Evolutionary conservation across 139 green algal genomes (phyloP).

Genomic region (Choricystis sp.): DNA sequence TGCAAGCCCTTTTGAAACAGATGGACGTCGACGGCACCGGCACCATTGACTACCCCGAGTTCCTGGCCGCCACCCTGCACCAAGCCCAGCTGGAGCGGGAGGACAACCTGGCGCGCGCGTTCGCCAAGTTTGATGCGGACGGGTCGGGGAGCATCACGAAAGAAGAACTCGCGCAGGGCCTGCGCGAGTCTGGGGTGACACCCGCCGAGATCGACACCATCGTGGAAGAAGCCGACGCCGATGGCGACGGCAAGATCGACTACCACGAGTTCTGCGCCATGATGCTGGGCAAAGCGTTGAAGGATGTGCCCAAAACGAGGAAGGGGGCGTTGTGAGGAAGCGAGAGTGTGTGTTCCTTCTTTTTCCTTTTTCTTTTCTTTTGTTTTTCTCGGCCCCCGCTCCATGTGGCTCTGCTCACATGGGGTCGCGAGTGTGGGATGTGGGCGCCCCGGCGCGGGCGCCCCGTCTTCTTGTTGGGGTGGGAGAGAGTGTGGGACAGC

Average conservation of each 20-base stretch:
- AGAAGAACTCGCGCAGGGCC: constrained; percentile 40
- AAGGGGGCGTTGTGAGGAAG: too few species aligned
- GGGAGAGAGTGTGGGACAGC: too few species aligned
- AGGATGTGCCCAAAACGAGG: too few species aligned
- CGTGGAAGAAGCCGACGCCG: constrained; percentile 43
- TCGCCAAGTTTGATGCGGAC: constrained; percentile 64
- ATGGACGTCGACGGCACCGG: constrained; percentile 61
- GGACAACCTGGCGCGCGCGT: constrained; percentile 60
- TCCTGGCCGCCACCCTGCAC: constrained; percentile 72
- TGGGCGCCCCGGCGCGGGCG: too few species aligned
- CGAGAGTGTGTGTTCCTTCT: too few species aligned
- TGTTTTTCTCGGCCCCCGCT: too few species aligned
- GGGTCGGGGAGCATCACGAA: constrained; percentile 42
- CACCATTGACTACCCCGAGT: constrained; percentile 26
- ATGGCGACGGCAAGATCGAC: constrained; percentile 54
- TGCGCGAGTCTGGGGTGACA: constrained; percentile 13
- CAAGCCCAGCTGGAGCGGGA: constrained; percentile 58
- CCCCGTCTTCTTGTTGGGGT: too few species aligned
- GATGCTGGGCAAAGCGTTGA: constrained; percentile 27
- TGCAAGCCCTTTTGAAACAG: constrained; percentile 52
- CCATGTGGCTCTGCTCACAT: too few species aligned
- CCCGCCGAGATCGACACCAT: constrained; percentile 22
- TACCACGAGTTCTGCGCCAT: constrained; percentile 62
- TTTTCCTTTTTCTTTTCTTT: too few species aligned
- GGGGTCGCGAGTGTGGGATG: too few species aligned